phyloP scores from a whole-genome alignment of 2,329 filamentous ascomycete genomes.

The Calonectria pseudoreteaudii region DNA sequence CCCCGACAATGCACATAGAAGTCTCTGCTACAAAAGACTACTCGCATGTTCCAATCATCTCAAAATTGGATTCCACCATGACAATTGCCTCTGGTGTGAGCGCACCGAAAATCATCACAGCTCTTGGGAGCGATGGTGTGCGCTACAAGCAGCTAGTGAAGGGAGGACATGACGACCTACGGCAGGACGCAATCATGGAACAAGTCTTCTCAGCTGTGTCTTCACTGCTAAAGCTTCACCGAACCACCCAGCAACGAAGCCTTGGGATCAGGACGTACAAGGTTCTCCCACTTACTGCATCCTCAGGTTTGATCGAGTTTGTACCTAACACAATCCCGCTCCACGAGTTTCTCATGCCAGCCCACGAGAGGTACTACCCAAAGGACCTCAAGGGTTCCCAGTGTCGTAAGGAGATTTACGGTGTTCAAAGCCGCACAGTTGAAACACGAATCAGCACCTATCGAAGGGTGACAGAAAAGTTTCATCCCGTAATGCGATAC shows the following conservation, averaged over 20 bases:
- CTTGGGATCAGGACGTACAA: constrained; percentile 97
- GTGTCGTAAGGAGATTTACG: constrained; percentile 84
- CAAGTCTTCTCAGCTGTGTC: constrained; percentile 98
- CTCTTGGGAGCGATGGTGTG: constrained; percentile 79
- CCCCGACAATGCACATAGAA: constrained; percentile 88
- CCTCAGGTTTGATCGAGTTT: constrained; percentile 95
- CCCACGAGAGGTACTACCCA: constrained; percentile 88
- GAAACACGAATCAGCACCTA: constrained; percentile 81
- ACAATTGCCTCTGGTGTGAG: constrained; percentile 91
- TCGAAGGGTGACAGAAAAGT: constrained; percentile 81
- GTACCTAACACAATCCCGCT: constrained; percentile 93
- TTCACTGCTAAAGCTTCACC: constrained; percentile 86
- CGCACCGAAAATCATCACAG: constrained; percentile 92
- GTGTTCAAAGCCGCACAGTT: constrained; percentile 75
- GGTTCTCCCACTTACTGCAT: constrained; percentile 87
- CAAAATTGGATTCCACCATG: constrained; percentile 79
- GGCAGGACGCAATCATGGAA: constrained; percentile 99
- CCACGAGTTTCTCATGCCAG: constrained; percentile 91
- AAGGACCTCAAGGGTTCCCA: constrained; percentile 81
- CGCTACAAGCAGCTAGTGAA: constrained; percentile 94
- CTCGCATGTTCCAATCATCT: constrained; percentile 78
- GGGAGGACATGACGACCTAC: constrained; percentile 93
- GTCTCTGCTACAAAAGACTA: constrained; percentile 82
- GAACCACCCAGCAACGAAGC: constrained; percentile 86
- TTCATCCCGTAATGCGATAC: constrained; percentile 93